Evolutionary conservation across 1,284 basidiomycete genomes (phyloP).

Genomic region (Apiotrichum akiyoshidainum): DNA sequence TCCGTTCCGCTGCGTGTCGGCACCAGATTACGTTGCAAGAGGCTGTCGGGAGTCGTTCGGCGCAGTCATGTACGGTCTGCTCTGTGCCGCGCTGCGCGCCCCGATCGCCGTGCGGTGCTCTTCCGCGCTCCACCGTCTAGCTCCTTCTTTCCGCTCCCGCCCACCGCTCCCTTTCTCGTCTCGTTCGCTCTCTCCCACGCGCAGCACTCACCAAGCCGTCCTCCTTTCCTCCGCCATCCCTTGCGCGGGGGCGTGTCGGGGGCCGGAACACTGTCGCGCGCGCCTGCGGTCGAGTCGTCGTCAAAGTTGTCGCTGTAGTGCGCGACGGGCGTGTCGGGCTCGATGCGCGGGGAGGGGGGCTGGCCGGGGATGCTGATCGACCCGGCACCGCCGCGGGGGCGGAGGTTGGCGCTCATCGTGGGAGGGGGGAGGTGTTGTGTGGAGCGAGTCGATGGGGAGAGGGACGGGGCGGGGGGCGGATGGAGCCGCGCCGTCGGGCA

Average conservation of each 20-base stretch:
- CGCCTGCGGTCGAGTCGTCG: background rate
- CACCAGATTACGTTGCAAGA: no score
- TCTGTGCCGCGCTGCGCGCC: no score
- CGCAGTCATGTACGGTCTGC: no score
- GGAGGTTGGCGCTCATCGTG: background rate
- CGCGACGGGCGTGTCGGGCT: conserved; percentile 20
- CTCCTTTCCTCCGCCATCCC: conserved; percentile 5
- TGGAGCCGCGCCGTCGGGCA: no score
- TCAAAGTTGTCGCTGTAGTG: conserved; percentile 17
- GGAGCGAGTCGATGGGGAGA: no score
- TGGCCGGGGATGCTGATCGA: background rate
- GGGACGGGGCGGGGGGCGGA: background rate
- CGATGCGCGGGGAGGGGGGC: background rate
- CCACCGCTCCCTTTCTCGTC: background rate
- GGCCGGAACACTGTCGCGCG: background rate
- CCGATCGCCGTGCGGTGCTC: no score
- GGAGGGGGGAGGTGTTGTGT: no score
- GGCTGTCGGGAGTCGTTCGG: no score
- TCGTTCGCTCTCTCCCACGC: background rate
- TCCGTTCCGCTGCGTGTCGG: no score
- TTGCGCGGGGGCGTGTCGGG: background rate
- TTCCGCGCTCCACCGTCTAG: no score
- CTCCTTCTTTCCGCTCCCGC: background rate
- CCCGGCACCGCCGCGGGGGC: background rate
- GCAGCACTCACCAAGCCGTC: conserved; percentile 11